phyloP scores from a whole-genome alignment of 805 yeast species.

The Saturnispora gosingensis region DNA sequence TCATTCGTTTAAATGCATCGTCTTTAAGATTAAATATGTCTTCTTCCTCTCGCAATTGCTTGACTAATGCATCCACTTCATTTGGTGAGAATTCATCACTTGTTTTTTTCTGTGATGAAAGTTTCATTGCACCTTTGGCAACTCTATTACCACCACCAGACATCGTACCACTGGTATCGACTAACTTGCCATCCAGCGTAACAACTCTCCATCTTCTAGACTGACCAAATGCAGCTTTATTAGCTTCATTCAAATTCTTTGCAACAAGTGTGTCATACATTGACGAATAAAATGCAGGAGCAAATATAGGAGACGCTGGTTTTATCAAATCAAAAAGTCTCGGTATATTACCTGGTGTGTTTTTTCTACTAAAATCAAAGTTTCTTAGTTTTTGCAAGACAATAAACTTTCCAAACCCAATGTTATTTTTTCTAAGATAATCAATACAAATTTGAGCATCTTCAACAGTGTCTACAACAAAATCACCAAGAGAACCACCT shows the following conservation, averaged over 20 bases:
- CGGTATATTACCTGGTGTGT: conserved; percentile 69
- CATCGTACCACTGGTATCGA: conserved; percentile 91
- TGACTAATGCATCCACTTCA: conserved; percentile 46
- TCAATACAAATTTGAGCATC: conserved; percentile 60
- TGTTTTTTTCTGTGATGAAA: conserved; percentile 26
- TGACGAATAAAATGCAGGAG: conserved; percentile 85
- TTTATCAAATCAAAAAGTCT: conserved; percentile 76
- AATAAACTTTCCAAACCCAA: conserved; percentile 87
- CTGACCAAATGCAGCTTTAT: conserved; percentile 75
- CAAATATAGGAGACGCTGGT: conserved; percentile 57
- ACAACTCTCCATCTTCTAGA: conserved; percentile 75
- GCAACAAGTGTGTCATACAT: conserved; percentile 86
- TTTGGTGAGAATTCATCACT: conserved; percentile 39
- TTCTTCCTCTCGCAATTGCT: conserved; percentile 47
- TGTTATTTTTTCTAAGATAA: conserved; percentile 65
- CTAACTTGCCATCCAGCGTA: conserved; percentile 83
- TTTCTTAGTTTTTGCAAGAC: conserved; percentile 64
- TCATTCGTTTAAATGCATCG: conserved; percentile 52
- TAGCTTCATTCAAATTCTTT: conserved; percentile 65
- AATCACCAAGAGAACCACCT: conserved; percentile 80
- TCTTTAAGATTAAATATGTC: conserved; percentile 22
- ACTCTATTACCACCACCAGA: conserved; percentile 86
- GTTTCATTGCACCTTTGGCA: conserved; percentile 70
- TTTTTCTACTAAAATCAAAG: conserved; percentile 47
- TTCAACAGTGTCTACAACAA: conserved; percentile 77